Percentiles rank a stretch among this genome's conserved stretches.
Conservation (phyloP, 2,329 filamentous ascomycete genomes). For the Talaromyces rugulosus region DNA sequence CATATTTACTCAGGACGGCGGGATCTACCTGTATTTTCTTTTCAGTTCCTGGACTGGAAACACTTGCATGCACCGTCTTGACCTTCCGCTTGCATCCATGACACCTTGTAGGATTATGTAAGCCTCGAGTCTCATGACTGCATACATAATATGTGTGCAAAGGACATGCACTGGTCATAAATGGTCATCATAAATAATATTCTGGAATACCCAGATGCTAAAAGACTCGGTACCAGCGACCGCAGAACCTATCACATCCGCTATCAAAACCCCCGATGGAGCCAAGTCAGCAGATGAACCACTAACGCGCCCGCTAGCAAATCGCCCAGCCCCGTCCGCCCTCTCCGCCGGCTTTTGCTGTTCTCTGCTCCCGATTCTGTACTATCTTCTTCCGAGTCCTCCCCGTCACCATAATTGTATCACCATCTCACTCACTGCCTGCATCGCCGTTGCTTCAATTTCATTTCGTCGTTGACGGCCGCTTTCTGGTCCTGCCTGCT, state of each 20-base stretch:
- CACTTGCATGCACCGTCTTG: neutral
- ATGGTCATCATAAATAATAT: neutral
- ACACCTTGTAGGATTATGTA: neutral
- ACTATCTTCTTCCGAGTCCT: neutral
- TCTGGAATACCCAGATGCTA: neutral
- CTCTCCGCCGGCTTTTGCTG: neutral
- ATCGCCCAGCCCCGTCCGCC: neutral
- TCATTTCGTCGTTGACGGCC: neutral
- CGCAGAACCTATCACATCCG: neutral
- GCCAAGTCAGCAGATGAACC: neutral
- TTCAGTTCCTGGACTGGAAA: neutral
- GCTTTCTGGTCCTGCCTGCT: neutral
- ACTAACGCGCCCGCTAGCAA: neutral
- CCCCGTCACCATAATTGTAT: neutral
- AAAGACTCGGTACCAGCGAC: neutral
- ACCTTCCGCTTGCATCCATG: constrained; percentile 4
- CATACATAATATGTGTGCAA: no score
- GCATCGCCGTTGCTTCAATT: neutral
- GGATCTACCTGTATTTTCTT: neutral
- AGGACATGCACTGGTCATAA: neutral
- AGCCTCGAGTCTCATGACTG: neutral
- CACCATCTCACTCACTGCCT: neutral
- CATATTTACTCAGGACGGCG: no score
- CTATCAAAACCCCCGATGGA: neutral
- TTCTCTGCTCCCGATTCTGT: neutral